Evolutionary conservation across 257 asterid species (phyloP).

Genomic region (Capsicum rhomboideum): DNA sequence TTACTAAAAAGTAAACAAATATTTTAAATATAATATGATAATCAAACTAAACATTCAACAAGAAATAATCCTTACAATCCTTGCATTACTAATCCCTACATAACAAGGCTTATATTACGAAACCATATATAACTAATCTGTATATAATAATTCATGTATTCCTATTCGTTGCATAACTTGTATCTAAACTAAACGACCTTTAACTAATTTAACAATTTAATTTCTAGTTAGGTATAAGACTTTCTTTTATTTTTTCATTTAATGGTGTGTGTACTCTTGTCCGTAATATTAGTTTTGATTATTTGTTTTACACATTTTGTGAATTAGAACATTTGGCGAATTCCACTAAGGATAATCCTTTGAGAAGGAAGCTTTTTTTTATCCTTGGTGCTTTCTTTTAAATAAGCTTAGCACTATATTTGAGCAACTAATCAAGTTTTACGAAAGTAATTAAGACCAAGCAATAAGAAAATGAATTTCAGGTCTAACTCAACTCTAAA

Average conservation of each 20-base stretch:
- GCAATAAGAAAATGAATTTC: not conserved
- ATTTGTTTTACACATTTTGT: not conserved
- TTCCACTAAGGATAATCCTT: not conserved
- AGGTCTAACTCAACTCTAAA: not conserved
- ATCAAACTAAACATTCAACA: not conserved
- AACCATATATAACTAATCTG: not conserved
- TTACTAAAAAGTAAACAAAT: not conserved
- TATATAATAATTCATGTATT: not conserved
- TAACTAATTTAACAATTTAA: not conserved
- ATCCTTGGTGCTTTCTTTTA: not conserved
- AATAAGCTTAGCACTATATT: not conserved
- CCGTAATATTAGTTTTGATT: not conserved
- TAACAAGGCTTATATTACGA: not conserved
- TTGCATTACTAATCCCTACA: not conserved
- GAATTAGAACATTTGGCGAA: not conserved
- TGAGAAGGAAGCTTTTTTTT: not conserved
- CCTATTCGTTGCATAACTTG: not conserved
- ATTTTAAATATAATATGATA: not conserved
- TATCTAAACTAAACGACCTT: not conserved
- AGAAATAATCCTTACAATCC: not conserved
- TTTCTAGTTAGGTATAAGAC: not conserved
- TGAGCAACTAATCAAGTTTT: not conserved
- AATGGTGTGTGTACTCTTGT: not conserved
- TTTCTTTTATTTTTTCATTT: not conserved
- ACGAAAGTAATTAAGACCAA: not conserved